Evolutionary conservation across 331 rosid genomes (phyloP).

Genomic region (Malus hybrid): DNA sequence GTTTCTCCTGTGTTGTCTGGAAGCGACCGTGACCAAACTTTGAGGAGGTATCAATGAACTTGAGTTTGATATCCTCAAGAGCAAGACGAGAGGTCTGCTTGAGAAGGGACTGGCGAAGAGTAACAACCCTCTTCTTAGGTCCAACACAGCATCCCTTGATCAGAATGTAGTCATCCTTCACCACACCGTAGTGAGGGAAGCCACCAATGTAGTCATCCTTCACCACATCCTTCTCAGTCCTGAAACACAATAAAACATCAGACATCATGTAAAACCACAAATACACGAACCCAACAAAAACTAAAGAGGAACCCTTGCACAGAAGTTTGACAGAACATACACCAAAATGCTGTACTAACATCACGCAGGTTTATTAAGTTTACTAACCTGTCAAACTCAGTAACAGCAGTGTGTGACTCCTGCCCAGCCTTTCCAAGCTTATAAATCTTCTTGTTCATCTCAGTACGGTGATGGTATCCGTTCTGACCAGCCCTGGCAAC

Average conservation of each 20-base stretch:
- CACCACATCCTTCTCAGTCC: conserved; percentile 59
- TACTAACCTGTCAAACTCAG: conserved; percentile 62
- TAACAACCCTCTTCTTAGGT: conserved; percentile 66
- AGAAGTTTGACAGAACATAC: too few species aligned
- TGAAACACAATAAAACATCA: background rate
- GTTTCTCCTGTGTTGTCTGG: conserved; percentile 83
- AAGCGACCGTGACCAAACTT: conserved; percentile 83
- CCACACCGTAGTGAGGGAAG: conserved; percentile 76
- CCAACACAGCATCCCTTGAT: conserved; percentile 67
- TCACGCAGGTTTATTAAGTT: background rate
- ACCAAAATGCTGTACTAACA: background rate
- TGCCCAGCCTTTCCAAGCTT: conserved; percentile 60
- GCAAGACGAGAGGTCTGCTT: conserved; percentile 74
- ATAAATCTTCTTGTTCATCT: conserved; percentile 71
- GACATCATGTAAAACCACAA: too few species aligned
- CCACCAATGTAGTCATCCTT: conserved; percentile 42
- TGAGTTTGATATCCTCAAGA: conserved; percentile 61
- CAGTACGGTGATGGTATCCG: conserved; percentile 82
- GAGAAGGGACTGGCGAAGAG: conserved; percentile 66
- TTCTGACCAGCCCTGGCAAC: conserved; percentile 89
- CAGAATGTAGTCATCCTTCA: conserved; percentile 55
- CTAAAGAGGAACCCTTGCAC: background rate
- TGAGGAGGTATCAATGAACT: conserved; percentile 83
- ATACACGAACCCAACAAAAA: background rate
- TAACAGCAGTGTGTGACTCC: conserved; percentile 51